Evolutionary conservation across 1,139 yeast species (phyloP).

Genomic region (Protomyces lactucae-debilis): DNA sequence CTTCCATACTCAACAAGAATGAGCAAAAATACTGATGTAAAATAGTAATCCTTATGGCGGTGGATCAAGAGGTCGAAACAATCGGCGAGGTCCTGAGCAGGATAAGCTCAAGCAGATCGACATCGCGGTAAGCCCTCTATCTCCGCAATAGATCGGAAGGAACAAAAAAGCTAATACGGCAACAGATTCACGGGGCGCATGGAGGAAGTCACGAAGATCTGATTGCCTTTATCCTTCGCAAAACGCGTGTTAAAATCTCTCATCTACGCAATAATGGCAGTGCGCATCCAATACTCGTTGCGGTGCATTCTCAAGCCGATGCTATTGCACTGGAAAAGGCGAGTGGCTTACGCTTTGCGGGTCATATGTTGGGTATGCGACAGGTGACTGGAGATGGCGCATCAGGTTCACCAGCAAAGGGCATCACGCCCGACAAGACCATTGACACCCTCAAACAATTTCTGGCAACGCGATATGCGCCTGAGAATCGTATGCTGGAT

Average conservation of each 20-base stretch:
- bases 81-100: not conserved
- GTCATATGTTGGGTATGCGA: slow-evolving; percentile 47
- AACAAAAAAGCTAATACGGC: not conserved
- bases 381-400: slow-evolving; percentile 32
- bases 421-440: slow-evolving; percentile 44
- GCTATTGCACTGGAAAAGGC: slow-evolving; percentile 15
- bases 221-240: slow-evolving; percentile 25
- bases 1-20: not conserved
- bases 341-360: slow-evolving; percentile 73
- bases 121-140: not conserved
- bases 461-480: slow-evolving; percentile 61
- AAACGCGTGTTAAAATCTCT: slow-evolving; percentile 13
- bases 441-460: slow-evolving; percentile 60
- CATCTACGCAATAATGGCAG: slow-evolving; percentile 11
- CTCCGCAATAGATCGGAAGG: not conserved
- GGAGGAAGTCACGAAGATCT: slow-evolving; percentile 26
- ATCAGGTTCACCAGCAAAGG: slow-evolving; percentile 21
- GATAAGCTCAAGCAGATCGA: slow-evolving; percentile 15
- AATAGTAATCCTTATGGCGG: slow-evolving; percentile 26
- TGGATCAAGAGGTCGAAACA: slow-evolving; percentile 13
- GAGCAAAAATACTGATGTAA: not conserved
- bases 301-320: slow-evolving; percentile 17
- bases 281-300: slow-evolving; percentile 4
- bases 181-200: slow-evolving; percentile 22
- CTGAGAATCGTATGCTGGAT: slow-evolving; percentile 62